phyloP scores from a whole-genome alignment of 2,329 filamentous ascomycete species.

The Apiospora koreana region DNA sequence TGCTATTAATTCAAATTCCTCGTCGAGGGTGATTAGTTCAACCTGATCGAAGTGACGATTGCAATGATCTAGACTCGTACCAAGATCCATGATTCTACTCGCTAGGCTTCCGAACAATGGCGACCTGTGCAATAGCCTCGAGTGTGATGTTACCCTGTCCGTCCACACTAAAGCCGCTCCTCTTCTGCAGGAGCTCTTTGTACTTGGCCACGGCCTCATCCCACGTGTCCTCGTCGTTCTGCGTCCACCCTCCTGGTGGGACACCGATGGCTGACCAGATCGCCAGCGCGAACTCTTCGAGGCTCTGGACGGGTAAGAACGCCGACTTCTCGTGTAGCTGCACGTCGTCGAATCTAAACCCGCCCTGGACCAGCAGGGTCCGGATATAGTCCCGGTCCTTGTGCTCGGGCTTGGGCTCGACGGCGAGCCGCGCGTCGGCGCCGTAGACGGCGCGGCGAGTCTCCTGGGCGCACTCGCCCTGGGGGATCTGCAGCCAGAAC shows the following conservation, averaged over 20 bases:
- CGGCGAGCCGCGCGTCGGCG: constrained; percentile 16
- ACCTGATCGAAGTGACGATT: background rate
- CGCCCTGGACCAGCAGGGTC: constrained; percentile 16
- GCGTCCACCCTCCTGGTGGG: constrained; percentile 19
- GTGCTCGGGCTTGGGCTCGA: constrained; percentile 21
- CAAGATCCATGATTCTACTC: background rate
- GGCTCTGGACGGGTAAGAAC: constrained; percentile 17
- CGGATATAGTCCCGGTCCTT: constrained; percentile 18
- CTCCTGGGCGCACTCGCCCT: constrained; percentile 21
- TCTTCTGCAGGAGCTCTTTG: constrained; percentile 19
- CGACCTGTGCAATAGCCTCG: constrained; percentile 17
- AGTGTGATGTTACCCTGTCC: constrained; percentile 9
- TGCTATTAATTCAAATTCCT: background rate
- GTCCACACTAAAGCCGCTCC: constrained; percentile 18
- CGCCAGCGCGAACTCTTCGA: constrained; percentile 20
- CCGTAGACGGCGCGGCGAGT: constrained; percentile 20
- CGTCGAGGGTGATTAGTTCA: background rate
- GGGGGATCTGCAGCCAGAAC: constrained; percentile 23
- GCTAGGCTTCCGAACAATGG: constrained; percentile 11
- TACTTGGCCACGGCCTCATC: constrained; percentile 21
- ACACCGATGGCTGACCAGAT: constrained; percentile 24
- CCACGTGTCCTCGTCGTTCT: constrained; percentile 22
- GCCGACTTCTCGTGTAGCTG: constrained; percentile 20
- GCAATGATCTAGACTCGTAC: background rate
- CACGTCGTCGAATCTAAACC: constrained; percentile 17